These are phyloP conservation scores for Tricholoma sp. DNA, from an alignment of 768 basidiomycete genomes.

Conservation along the genomic window DNA sequence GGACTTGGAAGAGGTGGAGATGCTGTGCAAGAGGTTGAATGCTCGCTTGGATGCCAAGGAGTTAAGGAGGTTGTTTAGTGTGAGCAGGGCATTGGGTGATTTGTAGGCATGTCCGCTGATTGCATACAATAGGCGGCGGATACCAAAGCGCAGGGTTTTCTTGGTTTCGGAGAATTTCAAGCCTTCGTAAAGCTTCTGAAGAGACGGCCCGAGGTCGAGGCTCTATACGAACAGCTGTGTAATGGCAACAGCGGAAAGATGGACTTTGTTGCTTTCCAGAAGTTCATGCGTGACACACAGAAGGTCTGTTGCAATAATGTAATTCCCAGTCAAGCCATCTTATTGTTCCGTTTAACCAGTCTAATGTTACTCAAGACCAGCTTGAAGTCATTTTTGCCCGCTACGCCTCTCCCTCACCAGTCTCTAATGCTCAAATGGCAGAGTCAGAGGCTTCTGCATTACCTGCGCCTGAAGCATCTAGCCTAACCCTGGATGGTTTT, in stretches of 20 bases:
- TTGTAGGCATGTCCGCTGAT: background rate
- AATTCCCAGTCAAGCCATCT: background rate
- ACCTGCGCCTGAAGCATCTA: conserved; percentile 4
- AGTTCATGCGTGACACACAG: conserved; percentile 42
- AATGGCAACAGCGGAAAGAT: conserved; percentile 28
- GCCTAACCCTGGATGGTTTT: conserved; percentile 60
- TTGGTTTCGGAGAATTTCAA: conserved; percentile 79
- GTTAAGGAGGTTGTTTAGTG: conserved; percentile 56
- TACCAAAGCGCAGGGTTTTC: conserved; percentile 42
- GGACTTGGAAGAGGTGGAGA: conserved; percentile 68
- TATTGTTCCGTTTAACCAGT: background rate
- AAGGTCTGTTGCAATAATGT: conserved; percentile 23
- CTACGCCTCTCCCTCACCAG: conserved; percentile 3
- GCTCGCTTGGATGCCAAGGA: conserved; percentile 51
- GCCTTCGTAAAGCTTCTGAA: conserved; percentile 80
- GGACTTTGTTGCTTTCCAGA: conserved; percentile 37
- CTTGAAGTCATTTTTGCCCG: conserved; percentile 8
- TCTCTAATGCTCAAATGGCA: conserved; percentile 12
- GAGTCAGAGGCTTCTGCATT: conserved; percentile 4
- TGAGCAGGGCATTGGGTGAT: conserved; percentile 14
- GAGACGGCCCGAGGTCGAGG: conserved; percentile 75
- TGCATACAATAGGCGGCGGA: conserved; percentile 54
- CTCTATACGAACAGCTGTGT: conserved; percentile 44
- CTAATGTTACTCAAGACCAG: conserved; percentile 2
- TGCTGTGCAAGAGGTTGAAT: conserved; percentile 67